Evolutionary conservation across 176 grass and related monocot genomes (phyloP), one percentile per base, ranked within the genome.

Genomic region (Eleusine coracana): DNA sequence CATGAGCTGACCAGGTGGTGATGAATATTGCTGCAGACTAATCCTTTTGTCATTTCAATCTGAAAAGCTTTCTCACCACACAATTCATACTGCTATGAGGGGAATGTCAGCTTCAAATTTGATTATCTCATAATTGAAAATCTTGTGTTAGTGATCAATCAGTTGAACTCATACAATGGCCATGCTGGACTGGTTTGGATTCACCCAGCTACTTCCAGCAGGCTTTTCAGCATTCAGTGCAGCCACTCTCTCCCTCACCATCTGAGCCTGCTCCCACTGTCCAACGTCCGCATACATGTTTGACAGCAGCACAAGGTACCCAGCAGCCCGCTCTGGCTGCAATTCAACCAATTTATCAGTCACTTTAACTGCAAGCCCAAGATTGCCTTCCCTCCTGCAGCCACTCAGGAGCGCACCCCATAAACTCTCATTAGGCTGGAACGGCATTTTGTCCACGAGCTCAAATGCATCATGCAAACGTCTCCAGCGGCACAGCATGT

Each of bases 321-420:
- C 91, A 31, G 84, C 79, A 34, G 79, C 91, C 45, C 83, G 31
- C 4, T 84, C 75, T 25, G 88, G 86, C 75, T 89, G 79, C 41
- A 91, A 66, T 7, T 76, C 68, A 68, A 86, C 68, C 62, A 97
- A 68, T 50, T 71, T 79, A 58, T 89, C 66, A 49, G 80, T 74
- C 77, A 87, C 86, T 48, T 83, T 63, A 12, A 36, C 50, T 3
- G 91, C 94, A 28, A 97, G 89, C 70, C 71, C 78, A 40, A 87
- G 83, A 46, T 93, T 88, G 3, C 82, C 82, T 73, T 93, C 84
- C 55, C 75, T 83, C 72, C 73, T 85, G 60, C 91, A 93, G 39
- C 91, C 94, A 38, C 84, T 74, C 17, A 97, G 79, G 1, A 97
- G 68, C 54, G 91, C 82, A 38, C 89, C 88, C 86, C 74, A 97